Percentiles rank a stretch among this genome's conserved stretches.
Conservation (phyloP, 202 grass and related monocot species). For the Schoenoplectus triqueter region DNA sequence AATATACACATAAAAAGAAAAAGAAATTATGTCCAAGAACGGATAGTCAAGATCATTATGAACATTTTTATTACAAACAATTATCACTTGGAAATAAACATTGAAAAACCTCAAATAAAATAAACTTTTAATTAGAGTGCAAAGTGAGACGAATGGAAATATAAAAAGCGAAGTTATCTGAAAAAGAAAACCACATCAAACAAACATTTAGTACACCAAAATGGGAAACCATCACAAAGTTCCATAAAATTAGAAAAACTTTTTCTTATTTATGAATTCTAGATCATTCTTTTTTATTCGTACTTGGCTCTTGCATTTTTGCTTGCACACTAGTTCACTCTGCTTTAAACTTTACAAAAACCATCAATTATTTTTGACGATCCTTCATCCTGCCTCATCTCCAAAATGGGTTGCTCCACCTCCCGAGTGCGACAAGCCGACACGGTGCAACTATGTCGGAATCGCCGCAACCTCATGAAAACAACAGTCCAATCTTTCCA, state of each 20-base stretch:
- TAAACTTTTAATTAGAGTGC: neutral
- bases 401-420: constrained; percentile 56
- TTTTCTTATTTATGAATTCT: neutral
- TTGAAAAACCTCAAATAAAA: too few species aligned
- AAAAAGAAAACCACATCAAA: neutral
- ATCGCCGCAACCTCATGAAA: constrained; percentile 57
- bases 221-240: constrained; percentile 14
- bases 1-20: too few species aligned
- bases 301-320: neutral
- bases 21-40: too few species aligned
- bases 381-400: neutral
- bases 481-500: constrained; percentile 51
- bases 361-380: constrained; percentile 7
- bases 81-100: too few species aligned
- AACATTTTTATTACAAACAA: too few species aligned
- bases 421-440: constrained; percentile 44
- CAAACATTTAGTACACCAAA: neutral
- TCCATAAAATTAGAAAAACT: constrained; percentile 23
- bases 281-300: constrained; percentile 13
- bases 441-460: constrained; percentile 56
- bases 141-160: neutral
- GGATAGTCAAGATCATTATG: too few species aligned
- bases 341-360: constrained; percentile 27
- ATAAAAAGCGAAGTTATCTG: neutral
- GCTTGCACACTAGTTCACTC: constrained; percentile 12